Evolutionary conservation across 2,329 filamentous ascomycete genomes (phyloP), one percentile per base, ranked within the genome.

Genomic region (Colletotrichum somersetense): DNA sequence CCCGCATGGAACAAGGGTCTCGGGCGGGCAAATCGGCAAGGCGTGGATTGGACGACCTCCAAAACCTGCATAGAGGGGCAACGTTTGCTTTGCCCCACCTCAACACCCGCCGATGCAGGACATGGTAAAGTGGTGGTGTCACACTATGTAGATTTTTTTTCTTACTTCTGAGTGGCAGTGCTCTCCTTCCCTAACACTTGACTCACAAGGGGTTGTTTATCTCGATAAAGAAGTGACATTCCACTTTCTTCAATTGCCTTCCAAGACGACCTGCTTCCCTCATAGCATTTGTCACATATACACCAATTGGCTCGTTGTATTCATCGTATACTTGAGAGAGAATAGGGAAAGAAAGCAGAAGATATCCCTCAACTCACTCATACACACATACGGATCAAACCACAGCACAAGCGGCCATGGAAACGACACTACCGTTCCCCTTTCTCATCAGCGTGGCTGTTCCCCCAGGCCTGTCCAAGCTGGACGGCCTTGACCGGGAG

Each of bases 381-480:
- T 40, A 46, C 33, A 56, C 50, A 56, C 56, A 55, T n/a, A 52
- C 59, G 14, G 20, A 14, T 20, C 46, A 48, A 20, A 14, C 40
- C 12, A 52, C n/a, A 52, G 42, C 8, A 67, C 38, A 42, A 44
- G 40, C 72, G 78, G 79, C 72, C 73, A 92, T 92, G 90, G 90
- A 92, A 80, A 89, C 89, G 40, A 90, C 87, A 72, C 84, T 91
- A 30, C 89, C 90, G 12, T 82, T 92, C 64, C 90, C 90, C 33
- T 91, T 92, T 77, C 83, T 92, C 72, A 83, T 90, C 80, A 86
- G 86, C 77, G 86, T 91, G 73, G 83, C 86, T 74, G 83, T 88
- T 62, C 84, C 85, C 1, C 84, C 85, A 35, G 84, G 83, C 55
- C 81, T 88, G 74, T 81, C 82, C 67, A 83, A 85, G 52, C 80